These are phyloP conservation scores for Pleurotus citrinopileatus DNA, from an alignment of 768 basidiomycete species.

Conservation along the genomic window DNA sequence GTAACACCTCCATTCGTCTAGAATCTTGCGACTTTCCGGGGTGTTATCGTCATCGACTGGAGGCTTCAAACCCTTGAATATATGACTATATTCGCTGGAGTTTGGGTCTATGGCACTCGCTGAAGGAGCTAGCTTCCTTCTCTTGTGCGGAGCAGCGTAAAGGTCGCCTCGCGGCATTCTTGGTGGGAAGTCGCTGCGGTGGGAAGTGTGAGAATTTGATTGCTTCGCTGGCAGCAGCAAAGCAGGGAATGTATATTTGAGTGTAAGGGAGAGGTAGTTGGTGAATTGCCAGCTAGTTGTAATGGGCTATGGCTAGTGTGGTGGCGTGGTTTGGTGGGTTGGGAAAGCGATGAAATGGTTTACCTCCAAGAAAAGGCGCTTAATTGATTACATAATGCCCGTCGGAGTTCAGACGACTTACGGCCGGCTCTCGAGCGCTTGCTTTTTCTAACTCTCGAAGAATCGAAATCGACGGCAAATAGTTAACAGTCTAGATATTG, in stretches of 20 bases:
- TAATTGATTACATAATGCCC: too few species aligned
- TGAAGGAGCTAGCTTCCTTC: not conserved
- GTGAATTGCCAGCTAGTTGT: too few species aligned
- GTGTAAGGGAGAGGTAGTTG: too few species aligned
- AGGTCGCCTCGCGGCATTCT: not conserved
- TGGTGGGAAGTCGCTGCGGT: not conserved
- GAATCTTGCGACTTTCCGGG: not conserved
- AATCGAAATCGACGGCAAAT: too few species aligned
- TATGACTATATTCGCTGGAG: not conserved
- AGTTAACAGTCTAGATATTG: too few species aligned
- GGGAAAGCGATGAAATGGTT: not conserved
- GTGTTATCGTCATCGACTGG: not conserved
- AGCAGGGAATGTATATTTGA: too few species aligned
- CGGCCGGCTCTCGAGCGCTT: too few species aligned
- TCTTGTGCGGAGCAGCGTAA: not conserved
- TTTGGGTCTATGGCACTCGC: not conserved
- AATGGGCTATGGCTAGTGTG: too few species aligned
- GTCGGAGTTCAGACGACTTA: too few species aligned
- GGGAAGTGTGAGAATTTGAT: too few species aligned
- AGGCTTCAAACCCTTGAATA: not conserved
- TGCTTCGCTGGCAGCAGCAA: too few species aligned
- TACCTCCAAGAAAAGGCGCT: conserved; percentile 5
- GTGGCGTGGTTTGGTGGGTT: not conserved
- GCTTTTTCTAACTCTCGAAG: too few species aligned
- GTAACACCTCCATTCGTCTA: not conserved